Percentiles rank a stretch among this genome's conserved stretches.
Evolutionary conservation across 2,329 filamentous ascomycete species (phyloP).

Genomic region (Thelonectria discophora): DNA sequence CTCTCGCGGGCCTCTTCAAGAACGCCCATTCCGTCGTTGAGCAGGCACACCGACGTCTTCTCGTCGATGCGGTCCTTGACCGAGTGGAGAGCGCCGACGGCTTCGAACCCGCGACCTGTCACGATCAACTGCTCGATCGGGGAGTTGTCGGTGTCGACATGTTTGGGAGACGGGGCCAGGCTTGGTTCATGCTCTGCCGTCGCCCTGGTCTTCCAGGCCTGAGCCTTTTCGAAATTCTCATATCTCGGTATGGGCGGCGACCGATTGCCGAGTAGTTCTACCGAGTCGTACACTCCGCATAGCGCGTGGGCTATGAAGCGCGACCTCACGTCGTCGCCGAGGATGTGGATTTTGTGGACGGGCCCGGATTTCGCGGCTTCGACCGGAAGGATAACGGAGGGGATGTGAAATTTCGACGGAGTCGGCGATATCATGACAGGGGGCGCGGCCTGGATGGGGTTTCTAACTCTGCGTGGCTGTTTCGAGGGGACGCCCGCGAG

Average conservation of each 20-base stretch:
- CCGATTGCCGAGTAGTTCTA: constrained; percentile 47
- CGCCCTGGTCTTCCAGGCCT: constrained; percentile 31
- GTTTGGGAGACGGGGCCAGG: constrained; percentile 23
- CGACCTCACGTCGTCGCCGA: constrained; percentile 53
- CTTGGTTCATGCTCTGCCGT: constrained; percentile 36
- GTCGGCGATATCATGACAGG: constrained; percentile 26
- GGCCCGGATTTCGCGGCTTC: constrained; percentile 45
- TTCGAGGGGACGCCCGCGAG: constrained; percentile 24
- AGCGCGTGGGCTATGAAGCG: constrained; percentile 54
- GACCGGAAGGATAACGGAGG: constrained; percentile 49
- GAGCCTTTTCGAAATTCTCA: constrained; percentile 42
- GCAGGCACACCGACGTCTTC: constrained; percentile 76
- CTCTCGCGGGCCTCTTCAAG: constrained; percentile 78
- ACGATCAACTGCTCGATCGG: constrained; percentile 78
- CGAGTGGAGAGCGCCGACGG: constrained; percentile 62
- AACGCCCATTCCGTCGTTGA: constrained; percentile 85
- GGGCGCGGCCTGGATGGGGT: constrained; percentile 17
- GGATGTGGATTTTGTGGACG: constrained; percentile 53
- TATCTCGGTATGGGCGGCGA: constrained; percentile 42
- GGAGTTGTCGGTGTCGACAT: constrained; percentile 47
- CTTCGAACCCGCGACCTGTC: constrained; percentile 65
- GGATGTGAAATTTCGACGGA: constrained; percentile 45
- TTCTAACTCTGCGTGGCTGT: constrained; percentile 39
- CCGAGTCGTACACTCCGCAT: constrained; percentile 52
- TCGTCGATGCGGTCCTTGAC: constrained; percentile 73